Evolutionary conservation across 805 yeast genomes (phyloP).

Genomic region (Pichia californica): DNA sequence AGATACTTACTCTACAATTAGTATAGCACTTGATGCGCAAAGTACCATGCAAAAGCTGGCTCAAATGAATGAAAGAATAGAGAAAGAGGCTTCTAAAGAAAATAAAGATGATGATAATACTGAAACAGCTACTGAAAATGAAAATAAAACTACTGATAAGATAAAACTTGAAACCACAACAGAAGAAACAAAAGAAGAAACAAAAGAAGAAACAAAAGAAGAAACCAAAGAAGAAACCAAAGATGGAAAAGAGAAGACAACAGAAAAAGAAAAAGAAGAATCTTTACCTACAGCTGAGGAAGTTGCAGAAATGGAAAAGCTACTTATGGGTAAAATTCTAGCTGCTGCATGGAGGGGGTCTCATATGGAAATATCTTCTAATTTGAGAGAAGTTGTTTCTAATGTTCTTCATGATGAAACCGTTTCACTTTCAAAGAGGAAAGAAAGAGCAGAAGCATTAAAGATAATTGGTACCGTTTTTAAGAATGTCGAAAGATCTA

Average conservation of each 20-base stretch:
- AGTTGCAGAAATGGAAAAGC: conserved; percentile 68
- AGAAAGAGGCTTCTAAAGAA: conserved; percentile 15
- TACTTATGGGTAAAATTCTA: conserved; percentile 79
- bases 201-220: neutral
- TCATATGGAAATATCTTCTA: conserved; percentile 73
- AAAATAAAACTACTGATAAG: neutral
- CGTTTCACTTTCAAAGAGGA: conserved; percentile 53
- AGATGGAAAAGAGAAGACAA: neutral
- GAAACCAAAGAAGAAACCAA: neutral
- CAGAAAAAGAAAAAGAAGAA: conserved; percentile 20
- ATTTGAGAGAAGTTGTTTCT: conserved; percentile 79
- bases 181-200: neutral
- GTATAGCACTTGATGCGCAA: conserved; percentile 87
- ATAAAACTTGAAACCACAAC: too few relatives aligned
- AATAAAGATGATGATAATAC: neutral
- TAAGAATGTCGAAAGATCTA: conserved; percentile 59
- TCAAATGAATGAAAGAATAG: conserved; percentile 54
- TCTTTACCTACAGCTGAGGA: conserved; percentile 46
- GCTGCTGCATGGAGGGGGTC: conserved; percentile 97
- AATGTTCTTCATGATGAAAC: conserved; percentile 63
- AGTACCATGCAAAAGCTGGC: conserved; percentile 66
- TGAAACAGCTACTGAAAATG: neutral
- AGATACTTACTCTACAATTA: conserved; percentile 75
- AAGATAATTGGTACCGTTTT: conserved; percentile 66
- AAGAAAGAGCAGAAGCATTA: conserved; percentile 75